These are phyloP conservation scores for Centella asiatica DNA, from an alignment of 129 eudicot genomes.

Conservation along the genomic window DNA sequence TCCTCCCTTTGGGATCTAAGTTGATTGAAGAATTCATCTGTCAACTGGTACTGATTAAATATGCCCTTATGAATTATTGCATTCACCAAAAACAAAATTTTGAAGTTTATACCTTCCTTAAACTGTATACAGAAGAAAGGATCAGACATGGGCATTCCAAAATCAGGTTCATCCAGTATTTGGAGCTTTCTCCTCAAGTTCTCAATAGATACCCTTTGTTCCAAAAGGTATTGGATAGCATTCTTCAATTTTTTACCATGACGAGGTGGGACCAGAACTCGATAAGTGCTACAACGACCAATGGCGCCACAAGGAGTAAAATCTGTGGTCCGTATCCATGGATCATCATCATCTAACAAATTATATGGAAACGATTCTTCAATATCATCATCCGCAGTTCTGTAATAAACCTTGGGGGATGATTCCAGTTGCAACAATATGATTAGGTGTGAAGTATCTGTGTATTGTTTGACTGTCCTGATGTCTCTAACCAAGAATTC, in stretches of 20 bases:
- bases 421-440: slow-evolving; percentile 39
- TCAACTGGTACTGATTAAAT: slow-evolving; percentile 37
- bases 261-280: slow-evolving; percentile 38
- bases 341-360: slow-evolving; percentile 57
- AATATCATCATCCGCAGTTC: slow-evolving; percentile 60
- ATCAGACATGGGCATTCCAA: slow-evolving; percentile 29
- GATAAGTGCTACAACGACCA: slow-evolving; percentile 38
- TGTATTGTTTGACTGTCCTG: slow-evolving; percentile 18
- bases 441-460: slow-evolving; percentile 14
- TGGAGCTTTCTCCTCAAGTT: slow-evolving; percentile 4
- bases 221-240: slow-evolving; percentile 33
- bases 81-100: slow-evolving; percentile 36
- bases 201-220: slow-evolving; percentile 20
- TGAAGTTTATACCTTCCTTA: slow-evolving; percentile 27
- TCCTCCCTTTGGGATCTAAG: slow-evolving; percentile 31
- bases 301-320: slow-evolving; percentile 39
- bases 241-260: slow-evolving; percentile 19
- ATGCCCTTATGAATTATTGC: slow-evolving; percentile 49
- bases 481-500: slow-evolving; percentile 45
- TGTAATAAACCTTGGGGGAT: slow-evolving; percentile 36
- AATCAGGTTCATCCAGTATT: slow-evolving; percentile 37
- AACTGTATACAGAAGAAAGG: slow-evolving; percentile 36
- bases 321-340: slow-evolving; percentile 58
- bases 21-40: slow-evolving; percentile 25
- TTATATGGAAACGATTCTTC: slow-evolving; percentile 40